phyloP scores from a whole-genome alignment of 129 eudicot species.

The Pulicaria dysenterica region DNA sequence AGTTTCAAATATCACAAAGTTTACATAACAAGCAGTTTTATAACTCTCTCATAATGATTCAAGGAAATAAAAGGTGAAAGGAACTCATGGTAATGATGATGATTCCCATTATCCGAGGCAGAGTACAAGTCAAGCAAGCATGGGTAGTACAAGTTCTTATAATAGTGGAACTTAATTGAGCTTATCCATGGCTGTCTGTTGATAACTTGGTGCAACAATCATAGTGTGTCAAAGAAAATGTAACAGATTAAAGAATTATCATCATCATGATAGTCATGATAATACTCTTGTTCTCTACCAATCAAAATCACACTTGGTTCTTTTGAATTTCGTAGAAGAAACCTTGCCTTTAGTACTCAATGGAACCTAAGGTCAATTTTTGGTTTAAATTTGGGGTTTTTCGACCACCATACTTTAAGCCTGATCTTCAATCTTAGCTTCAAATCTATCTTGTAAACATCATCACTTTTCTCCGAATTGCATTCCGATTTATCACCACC shows the following conservation, averaged over 20 bases:
- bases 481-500: constrained; percentile 27
- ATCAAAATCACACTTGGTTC: constrained; percentile 63
- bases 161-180: constrained; percentile 30
- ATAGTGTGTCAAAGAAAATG: no score
- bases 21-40: constrained; percentile 58
- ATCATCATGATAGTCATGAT: no score
- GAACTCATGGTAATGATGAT: constrained; percentile 49
- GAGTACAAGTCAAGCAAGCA: constrained; percentile 36
- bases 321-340: constrained; percentile 37
- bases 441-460: constrained; percentile 51
- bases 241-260: neutral
- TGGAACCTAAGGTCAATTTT: constrained; percentile 62
- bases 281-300: constrained; percentile 49
- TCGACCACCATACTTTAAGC: constrained; percentile 53
- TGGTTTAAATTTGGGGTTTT: constrained; percentile 60
- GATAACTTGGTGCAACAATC: constrained; percentile 31
- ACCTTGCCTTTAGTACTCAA: constrained; percentile 41
- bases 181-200: constrained; percentile 43
- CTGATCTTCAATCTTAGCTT: constrained; percentile 57
- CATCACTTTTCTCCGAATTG: constrained; percentile 36
- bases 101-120: constrained; percentile 56
- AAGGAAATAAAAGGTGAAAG: constrained; percentile 29
- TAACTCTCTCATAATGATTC: constrained; percentile 22
- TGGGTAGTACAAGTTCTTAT: constrained; percentile 25
- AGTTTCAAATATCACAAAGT: constrained; percentile 49